These are phyloP conservation scores for Amphirosellinia nigrospora DNA, from an alignment of 495 filamentous ascomycete genomes.

Conservation along the genomic window DNA sequence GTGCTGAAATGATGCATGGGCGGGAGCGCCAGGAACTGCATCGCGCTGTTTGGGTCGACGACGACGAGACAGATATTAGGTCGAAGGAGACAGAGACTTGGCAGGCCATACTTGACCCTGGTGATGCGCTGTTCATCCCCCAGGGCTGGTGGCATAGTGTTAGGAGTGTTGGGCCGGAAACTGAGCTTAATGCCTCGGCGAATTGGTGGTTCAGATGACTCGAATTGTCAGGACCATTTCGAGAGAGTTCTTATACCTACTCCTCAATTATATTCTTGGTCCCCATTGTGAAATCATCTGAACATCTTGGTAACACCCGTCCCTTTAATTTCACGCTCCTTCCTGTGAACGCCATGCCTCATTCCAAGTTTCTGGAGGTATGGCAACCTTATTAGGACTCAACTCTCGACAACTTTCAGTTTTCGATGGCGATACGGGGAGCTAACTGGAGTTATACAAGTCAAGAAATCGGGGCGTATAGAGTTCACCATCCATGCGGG, in stretches of 20 bases:
- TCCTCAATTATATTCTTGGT: not conserved
- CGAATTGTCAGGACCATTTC: not conserved
- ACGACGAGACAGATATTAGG: constrained; percentile 26
- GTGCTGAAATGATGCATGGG: constrained; percentile 93
- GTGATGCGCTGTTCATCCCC: constrained; percentile 87
- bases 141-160: constrained; percentile 97
- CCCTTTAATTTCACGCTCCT: not conserved
- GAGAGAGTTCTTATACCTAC: not conserved
- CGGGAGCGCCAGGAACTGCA: constrained; percentile 69
- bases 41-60: constrained; percentile 68
- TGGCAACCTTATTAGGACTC: not conserved
- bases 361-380: not conserved
- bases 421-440: not conserved
- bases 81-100: constrained; percentile 10
- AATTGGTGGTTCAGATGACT: constrained; percentile 88
- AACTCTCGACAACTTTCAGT: not conserved
- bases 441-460: not conserved
- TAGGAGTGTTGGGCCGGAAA: constrained; percentile 58
- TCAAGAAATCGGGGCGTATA: not conserved
- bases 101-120: constrained; percentile 63
- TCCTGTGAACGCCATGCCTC: not conserved
- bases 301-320: not conserved
- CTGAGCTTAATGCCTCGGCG: constrained; percentile 57
- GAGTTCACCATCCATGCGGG: not conserved
- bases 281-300: not conserved